Evolutionary conservation across 305 asterid genomes (phyloP).

Genomic region (Rubia tinctorum): DNA sequence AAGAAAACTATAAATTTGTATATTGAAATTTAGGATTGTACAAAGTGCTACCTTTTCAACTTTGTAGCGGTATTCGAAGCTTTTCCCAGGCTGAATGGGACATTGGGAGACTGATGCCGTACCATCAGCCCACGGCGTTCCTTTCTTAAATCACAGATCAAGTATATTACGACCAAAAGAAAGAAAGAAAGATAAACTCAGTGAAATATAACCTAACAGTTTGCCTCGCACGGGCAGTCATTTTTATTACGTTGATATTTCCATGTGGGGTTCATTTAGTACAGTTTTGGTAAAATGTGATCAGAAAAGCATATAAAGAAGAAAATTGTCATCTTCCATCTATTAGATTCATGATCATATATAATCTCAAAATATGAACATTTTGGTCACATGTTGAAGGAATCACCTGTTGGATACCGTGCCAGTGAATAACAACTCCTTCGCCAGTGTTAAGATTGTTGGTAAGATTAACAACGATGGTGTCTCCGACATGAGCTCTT

Average conservation of each 20-base stretch:
- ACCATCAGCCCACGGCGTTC: constrained; percentile 94
- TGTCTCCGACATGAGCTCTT: constrained; percentile 62
- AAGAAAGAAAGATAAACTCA: not conserved
- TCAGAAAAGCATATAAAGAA: too few species aligned
- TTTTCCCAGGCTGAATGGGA: constrained; percentile 66
- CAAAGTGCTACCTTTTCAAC: constrained; percentile 57
- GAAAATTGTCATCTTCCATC: too few species aligned
- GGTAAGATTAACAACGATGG: constrained; percentile 52
- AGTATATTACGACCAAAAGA: not conserved
- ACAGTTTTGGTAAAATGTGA: too few species aligned
- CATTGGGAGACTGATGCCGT: constrained; percentile 79
- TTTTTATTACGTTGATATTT: too few species aligned
- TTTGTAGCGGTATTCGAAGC: constrained; percentile 50
- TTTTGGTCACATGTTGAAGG: not conserved
- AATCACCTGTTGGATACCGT: constrained; percentile 73
- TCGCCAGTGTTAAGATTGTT: constrained; percentile 58
- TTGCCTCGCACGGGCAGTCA: too few species aligned
- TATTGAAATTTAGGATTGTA: too few species aligned
- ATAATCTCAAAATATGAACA: too few species aligned
- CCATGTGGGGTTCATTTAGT: too few species aligned
- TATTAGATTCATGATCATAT: too few species aligned
- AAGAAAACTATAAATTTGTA: too few species aligned
- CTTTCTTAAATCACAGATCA: constrained; percentile 34
- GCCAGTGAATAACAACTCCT: constrained; percentile 87
- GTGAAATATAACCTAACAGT: too few species aligned